Conservation (phyloP, 2,329 filamentous ascomycete genomes). For the Pseudogymnoascus sp. region DNA sequence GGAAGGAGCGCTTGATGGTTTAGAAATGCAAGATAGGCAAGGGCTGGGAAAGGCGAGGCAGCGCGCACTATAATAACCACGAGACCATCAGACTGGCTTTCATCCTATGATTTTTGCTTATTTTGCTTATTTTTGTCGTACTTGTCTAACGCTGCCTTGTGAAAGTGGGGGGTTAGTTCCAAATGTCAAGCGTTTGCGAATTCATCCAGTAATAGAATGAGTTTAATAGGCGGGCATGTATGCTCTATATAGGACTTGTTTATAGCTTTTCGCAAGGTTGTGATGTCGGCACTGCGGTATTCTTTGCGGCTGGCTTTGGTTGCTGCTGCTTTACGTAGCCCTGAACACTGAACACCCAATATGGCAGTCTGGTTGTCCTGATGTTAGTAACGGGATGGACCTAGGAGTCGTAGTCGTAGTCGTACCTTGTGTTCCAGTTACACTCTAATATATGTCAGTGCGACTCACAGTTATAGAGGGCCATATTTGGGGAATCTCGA, state of each 20-base stretch:
- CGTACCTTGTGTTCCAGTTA: too few species aligned
- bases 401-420: too few species aligned
- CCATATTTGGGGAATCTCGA: too few species aligned
- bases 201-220: not conserved
- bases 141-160: constrained; percentile 4
- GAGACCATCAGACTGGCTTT: not conserved
- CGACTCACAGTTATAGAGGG: too few species aligned
- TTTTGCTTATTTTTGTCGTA: not conserved
- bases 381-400: too few species aligned
- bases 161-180: constrained; percentile 5
- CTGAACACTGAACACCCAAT: too few species aligned
- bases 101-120: constrained; percentile 9
- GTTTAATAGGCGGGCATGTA: not conserved
- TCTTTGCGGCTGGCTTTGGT: too few species aligned
- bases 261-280: too few species aligned
- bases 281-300: too few species aligned
- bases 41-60: not conserved
- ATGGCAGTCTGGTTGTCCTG: too few species aligned
- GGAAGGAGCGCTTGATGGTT: constrained; percentile 6
- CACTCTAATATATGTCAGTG: too few species aligned
- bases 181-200: not conserved
- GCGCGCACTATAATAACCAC: constrained; percentile 1
- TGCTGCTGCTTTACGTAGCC: too few species aligned
- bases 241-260: not conserved
- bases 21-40: not conserved